Evolutionary conservation across 2,329 filamentous ascomycete species (phyloP), one percentile per base, ranked within the genome.

Genomic region (Monosporascus sp.): DNA sequence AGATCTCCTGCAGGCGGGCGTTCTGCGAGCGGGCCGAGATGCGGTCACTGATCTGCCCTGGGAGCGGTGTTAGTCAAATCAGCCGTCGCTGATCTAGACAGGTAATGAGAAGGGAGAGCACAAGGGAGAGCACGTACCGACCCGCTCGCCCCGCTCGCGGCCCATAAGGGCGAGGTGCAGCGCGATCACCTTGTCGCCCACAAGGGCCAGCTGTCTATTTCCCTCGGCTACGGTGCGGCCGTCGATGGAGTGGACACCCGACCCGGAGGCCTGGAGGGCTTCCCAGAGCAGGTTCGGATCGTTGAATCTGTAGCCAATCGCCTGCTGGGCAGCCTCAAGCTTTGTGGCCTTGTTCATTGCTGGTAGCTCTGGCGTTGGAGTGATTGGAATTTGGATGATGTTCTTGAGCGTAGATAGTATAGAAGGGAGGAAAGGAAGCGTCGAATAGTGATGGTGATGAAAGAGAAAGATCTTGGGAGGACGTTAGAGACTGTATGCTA

Each of bases 231-330:
- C 27, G 14, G 17, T 4, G 22, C 46, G 52, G 25, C 38, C 52
- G 25, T 47, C 41, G 31, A 47, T 18, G 14, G 3, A 2, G 3
- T 20, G 2, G 39, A 54, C 25, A 24, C 44, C 20, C 38, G 47
- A 48, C 4, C 50, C 48, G 2, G 51, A 41, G n/a, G 55, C 48
- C 38, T 55, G 55, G 25, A 59, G 22, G 3, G 53, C 55, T 47
- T 59, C 57, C 55, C 50, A 57, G 17, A 59, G 47, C 7, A 55
- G 11, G 9, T 54, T 47, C 44, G 47, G 37, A 15, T 52, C 22
- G 11, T 47, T 31, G 44, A 57, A 57, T 14, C 38, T 5, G 24
- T 59, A 57, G 20, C 50, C 38, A 4, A 57, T n/a, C 17, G 54
- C 48, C n/a, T 22, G 3, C 46, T 57, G 47, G 34, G 57, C 57